Base-by-base conservation (phyloP, 2,329 filamentous ascomycete genomes). In the Davidsoniella eucalypti region DNA sequence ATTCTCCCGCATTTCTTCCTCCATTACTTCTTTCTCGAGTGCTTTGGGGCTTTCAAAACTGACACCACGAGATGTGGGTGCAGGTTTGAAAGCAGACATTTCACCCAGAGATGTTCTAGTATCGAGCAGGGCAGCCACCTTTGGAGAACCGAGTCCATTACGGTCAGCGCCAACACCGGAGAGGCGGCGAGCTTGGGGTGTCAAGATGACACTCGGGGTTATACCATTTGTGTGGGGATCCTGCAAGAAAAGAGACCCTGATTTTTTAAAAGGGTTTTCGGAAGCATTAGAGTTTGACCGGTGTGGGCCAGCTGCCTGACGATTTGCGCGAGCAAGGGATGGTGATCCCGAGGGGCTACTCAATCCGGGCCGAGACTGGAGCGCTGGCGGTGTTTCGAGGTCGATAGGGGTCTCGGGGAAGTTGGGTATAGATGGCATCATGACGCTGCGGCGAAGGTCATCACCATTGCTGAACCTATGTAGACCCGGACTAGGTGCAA, bases 131-230 rank as follows among this genome's bases (percentile, higher is more conserved):
- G 78, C 81, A 18, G 82, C 72, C 49, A 90, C 75, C 48, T 76
- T 78, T 4, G 84, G 85, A 1, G 85, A 90, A 5, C 85, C 84
- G 50, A 88, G 71, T 0, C 84, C 84, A 54, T 73, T 67, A 55
- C 75, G 76, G 57, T 86, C 84, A 54, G 77, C 75, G 18, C 84
- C 82, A 54, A 87, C 60, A 0, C 82, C 82, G 12, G 81, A 82
- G 14, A 80, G 73, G 42, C 70, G 25, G 4, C 53, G 47, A 14
- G 62, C 62, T 52, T 76, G 72, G 2, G 80, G 78, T 2, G 74
- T 82, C 5, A 86, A 62, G 10, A 84, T 65, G 46, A 84, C 70
- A 16, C 70, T 74, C 12, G 83, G 82, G 1, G 78, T 82, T 16
- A 71, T 70, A 33, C 68, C 60, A 2, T 78, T 78, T 4, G 73